Evolutionary conservation across 2,329 filamentous ascomycete species (phyloP).

Genomic region (Aspergillus latus): DNA sequence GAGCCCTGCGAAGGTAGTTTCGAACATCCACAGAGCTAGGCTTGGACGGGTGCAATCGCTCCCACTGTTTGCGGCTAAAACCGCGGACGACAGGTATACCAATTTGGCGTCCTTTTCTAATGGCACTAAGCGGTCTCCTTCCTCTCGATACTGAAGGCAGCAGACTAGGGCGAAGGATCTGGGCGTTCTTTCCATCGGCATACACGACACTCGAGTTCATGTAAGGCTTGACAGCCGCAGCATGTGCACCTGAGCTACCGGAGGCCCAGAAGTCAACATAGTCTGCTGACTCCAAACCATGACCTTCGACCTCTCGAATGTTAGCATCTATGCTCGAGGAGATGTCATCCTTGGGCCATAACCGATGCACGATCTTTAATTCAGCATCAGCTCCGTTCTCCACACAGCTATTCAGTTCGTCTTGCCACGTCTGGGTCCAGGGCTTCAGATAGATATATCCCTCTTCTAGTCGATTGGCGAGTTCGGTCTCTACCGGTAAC

Average conservation of each 20-base stretch:
- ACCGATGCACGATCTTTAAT: conserved; percentile 78
- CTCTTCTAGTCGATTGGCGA: conserved; percentile 90
- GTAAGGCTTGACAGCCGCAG: conserved; percentile 59
- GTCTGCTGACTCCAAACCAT: conserved; percentile 11
- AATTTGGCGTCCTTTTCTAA: conserved; percentile 77
- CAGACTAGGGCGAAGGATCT: conserved; percentile 80
- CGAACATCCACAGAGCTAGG: conserved; percentile 43
- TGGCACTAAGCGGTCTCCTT: conserved; percentile 76
- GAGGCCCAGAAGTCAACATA: conserved; percentile 44
- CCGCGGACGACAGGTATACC: conserved; percentile 87
- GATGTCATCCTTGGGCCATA: conserved; percentile 68
- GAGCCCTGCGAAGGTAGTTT: conserved; percentile 43
- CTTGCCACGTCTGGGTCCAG: conserved; percentile 89
- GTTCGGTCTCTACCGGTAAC: conserved; percentile 77
- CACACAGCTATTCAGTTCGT: conserved; percentile 85
- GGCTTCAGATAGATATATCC: conserved; percentile 83
- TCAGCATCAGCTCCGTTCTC: conserved; percentile 88
- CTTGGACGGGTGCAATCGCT: conserved; percentile 63
- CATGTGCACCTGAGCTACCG: conserved; percentile 42
- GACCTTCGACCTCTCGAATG: conserved; percentile 21
- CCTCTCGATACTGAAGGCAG: conserved; percentile 84
- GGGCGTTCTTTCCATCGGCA: conserved; percentile 72
- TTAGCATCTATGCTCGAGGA: conserved; percentile 36
- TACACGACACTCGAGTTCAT: conserved; percentile 82
- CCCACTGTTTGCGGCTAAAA: conserved; percentile 77